These are phyloP conservation scores for Eimeria mitis DNA, from an alignment of 169 alveolate genomes.

Conservation along the genomic window DNA sequence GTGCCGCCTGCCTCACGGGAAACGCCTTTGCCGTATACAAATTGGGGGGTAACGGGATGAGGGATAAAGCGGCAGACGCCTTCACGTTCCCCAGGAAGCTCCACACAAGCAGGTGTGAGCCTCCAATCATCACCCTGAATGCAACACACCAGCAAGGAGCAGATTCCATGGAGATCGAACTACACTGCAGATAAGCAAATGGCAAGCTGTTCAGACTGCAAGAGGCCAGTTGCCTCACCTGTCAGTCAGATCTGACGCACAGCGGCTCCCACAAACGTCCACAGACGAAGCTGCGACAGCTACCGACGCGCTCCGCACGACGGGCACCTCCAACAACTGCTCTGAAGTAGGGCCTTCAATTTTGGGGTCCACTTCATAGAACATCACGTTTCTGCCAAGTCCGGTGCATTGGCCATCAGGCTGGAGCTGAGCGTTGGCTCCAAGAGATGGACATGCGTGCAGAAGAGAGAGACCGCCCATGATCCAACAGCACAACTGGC, in stretches of 20 bases:
- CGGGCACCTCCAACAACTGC: constrained; percentile 44
- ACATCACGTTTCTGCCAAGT: not conserved
- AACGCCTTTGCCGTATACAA: constrained; percentile 84
- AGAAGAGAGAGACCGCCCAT: constrained; percentile 46
- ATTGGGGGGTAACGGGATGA: constrained; percentile 85
- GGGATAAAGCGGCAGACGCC: constrained; percentile 32
- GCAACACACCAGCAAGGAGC: not conserved
- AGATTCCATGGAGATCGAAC: not conserved
- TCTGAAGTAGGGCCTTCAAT: not conserved
- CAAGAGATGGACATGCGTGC: constrained; percentile 11
- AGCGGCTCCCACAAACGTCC: constrained; percentile 78
- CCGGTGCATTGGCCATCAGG: not conserved
- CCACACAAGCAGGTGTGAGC: constrained; percentile 69
- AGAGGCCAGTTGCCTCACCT: not conserved
- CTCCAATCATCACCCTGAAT: constrained; percentile 64
- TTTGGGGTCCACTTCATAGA: not conserved
- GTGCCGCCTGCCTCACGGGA: constrained; percentile 84
- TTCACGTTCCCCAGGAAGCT: constrained; percentile 9
- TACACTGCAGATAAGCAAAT: not conserved
- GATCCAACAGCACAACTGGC: constrained; percentile 54
- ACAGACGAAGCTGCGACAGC: constrained; percentile 48
- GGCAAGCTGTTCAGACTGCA: not conserved
- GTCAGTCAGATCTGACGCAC: constrained; percentile 31
- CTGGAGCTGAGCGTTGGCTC: not conserved
- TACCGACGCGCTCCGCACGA: constrained; percentile 74